Evolutionary conservation across 352 stramenopile genomes (phyloP).

Genomic region (Phytopythium oedochilum): DNA sequence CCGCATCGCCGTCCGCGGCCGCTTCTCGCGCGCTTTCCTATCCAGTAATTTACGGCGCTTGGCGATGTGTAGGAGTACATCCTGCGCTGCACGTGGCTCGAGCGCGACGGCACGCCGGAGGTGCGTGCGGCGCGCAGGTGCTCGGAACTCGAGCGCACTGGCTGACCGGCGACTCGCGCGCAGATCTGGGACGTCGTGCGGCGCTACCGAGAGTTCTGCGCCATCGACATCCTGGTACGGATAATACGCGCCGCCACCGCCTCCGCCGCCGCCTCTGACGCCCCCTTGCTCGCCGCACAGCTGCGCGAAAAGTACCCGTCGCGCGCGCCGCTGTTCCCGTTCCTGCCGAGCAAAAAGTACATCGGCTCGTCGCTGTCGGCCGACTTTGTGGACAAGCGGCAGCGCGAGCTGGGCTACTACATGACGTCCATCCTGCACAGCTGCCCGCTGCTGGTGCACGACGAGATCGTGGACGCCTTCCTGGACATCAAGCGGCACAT

Average conservation of each 20-base stretch:
- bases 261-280: too few species aligned
- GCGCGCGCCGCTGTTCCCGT: slow-evolving; percentile 62
- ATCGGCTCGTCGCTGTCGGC: slow-evolving; percentile 80
- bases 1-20: neutral
- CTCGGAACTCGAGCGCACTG: slow-evolving; percentile 54
- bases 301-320: slow-evolving; percentile 84
- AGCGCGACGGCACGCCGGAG: slow-evolving; percentile 39
- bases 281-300: slow-evolving; percentile 23
- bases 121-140: slow-evolving; percentile 40
- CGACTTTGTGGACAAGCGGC: slow-evolving; percentile 85
- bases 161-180: slow-evolving; percentile 28
- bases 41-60: too few species aligned
- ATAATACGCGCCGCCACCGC: too few species aligned
- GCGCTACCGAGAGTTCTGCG: slow-evolving; percentile 83
- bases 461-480: slow-evolving; percentile 87
- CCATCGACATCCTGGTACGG: slow-evolving; percentile 78
- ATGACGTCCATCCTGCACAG: slow-evolving; percentile 83
- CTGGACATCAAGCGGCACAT: slow-evolving; percentile 87
- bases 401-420: slow-evolving; percentile 85
- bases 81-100: slow-evolving; percentile 71
- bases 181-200: slow-evolving; percentile 82
- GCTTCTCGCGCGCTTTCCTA: neutral
- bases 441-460: slow-evolving; percentile 67
- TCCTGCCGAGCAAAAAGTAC: slow-evolving; percentile 84
- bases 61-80: slow-evolving; percentile 61